A percentile compares a stretch with the other conserved stretches of the same genome.
Conservation (phyloP, 23 red algal genomes). For the Chondrus crispus region DNA sequence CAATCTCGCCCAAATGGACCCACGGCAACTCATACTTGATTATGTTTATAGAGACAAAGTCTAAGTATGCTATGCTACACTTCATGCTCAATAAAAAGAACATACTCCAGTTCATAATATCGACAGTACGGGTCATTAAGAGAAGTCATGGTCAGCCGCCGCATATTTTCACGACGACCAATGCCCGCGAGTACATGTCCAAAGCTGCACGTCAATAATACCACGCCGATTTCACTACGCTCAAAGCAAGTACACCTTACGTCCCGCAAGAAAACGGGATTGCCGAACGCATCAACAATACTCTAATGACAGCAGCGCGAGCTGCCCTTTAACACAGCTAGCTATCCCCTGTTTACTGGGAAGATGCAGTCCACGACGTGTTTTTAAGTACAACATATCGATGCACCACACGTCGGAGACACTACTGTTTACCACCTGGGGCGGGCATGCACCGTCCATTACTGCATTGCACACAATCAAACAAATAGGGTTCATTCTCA, state of each 20-base stretch:
- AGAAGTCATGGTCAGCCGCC: not conserved
- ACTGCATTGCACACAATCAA: not conserved
- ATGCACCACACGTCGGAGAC: not conserved
- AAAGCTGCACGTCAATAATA: not conserved
- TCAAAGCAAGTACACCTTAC: not conserved
- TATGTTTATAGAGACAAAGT: not conserved
- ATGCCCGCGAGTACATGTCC: not conserved
- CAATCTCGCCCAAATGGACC: not conserved
- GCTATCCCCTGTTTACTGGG: not conserved
- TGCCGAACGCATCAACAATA: slow-evolving; percentile 20
- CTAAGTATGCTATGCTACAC: not conserved
- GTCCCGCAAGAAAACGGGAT: not conserved
- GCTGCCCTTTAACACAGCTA: not conserved
- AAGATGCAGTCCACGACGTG: not conserved
- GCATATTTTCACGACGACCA: not conserved
- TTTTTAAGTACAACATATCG: slow-evolving; percentile 12
- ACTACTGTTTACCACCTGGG: not conserved
- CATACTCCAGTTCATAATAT: not conserved
- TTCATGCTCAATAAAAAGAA: not conserved
- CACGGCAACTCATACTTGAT: not conserved
- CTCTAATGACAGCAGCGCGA: not conserved
- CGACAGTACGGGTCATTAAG: not conserved
- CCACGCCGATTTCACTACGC: not conserved
- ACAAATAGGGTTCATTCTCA: not conserved
- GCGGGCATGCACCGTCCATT: not conserved